Evolutionary conservation across 768 basidiomycete genomes (phyloP).

Genomic region (Tricholoma hemisulphureum): DNA sequence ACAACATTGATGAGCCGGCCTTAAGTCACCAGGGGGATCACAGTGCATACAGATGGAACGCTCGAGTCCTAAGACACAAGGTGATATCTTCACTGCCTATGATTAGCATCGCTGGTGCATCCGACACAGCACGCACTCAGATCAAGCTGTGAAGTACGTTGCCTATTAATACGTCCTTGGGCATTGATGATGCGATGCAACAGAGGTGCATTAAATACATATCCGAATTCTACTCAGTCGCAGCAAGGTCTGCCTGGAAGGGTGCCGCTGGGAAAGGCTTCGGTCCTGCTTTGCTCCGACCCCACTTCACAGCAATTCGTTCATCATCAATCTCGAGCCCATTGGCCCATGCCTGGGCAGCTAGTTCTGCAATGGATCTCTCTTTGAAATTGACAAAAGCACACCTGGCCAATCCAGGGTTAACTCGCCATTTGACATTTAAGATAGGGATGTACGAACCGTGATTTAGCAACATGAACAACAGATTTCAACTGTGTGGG

Average conservation of each 20-base stretch:
- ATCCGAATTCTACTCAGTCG: slow-evolving; percentile 13
- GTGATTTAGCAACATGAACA: slow-evolving; percentile 81
- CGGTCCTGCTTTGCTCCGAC: slow-evolving; percentile 57
- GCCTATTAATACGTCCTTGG: background rate
- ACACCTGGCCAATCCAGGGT: slow-evolving; percentile 51
- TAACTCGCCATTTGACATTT: background rate
- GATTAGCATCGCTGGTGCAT: background rate
- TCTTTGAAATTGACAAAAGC: slow-evolving; percentile 95
- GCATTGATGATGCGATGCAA: background rate
- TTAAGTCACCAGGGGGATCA: too few relatives aligned
- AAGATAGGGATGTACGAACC: slow-evolving; percentile 37
- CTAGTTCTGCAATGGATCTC: slow-evolving; percentile 78
- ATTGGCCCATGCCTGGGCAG: slow-evolving; percentile 87
- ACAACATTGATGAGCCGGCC: too few relatives aligned
- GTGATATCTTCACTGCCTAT: background rate
- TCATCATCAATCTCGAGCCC: slow-evolving; percentile 86
- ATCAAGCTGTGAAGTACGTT: background rate
- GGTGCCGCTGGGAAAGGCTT: slow-evolving; percentile 31
- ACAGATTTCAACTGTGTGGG: slow-evolving; percentile 75
- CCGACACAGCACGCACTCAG: background rate
- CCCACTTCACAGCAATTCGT: slow-evolving; percentile 81
- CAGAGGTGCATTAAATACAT: background rate
- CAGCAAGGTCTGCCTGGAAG: slow-evolving; percentile 12
- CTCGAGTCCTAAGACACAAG: too few relatives aligned
- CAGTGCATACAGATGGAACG: too few relatives aligned